A percentile compares a stretch with the other conserved stretches of the same genome.
phyloP scores from a whole-genome alignment of 441 rosid species.

The Aleurites moluccanus region DNA sequence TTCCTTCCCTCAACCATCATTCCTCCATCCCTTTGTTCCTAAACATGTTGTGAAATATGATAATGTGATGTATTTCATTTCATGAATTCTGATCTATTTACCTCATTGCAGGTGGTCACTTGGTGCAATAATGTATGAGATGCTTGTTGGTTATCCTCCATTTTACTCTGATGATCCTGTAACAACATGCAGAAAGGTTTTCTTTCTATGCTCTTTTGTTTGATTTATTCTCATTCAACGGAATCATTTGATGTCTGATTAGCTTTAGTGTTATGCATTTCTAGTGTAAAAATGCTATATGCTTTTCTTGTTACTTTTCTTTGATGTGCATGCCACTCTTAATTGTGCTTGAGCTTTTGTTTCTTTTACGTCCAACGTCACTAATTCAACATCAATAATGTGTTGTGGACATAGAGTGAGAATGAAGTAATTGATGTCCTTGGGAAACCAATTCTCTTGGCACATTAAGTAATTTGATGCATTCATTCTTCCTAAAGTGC shows the following conservation, averaged over 20 bases:
- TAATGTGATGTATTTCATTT: constrained; percentile 10
- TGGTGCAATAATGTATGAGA: constrained; percentile 97
- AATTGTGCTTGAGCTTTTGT: background rate
- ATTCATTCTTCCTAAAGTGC: background rate
- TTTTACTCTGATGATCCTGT: constrained; percentile 93
- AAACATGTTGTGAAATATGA: background rate
- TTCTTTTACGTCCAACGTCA: background rate
- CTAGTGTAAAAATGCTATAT: constrained; percentile 1
- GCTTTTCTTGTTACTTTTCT: background rate
- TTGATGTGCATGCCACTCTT: background rate
- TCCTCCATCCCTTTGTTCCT: background rate
- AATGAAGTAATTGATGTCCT: background rate
- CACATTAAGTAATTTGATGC: constrained; percentile 1
- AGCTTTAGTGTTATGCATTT: background rate
- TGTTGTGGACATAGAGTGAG: background rate
- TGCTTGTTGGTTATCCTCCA: constrained; percentile 99
- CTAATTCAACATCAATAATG: background rate
- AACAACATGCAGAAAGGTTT: constrained; percentile 94
- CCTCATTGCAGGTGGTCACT: constrained; percentile 85
- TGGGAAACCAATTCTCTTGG: background rate
- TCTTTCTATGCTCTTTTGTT: background rate
- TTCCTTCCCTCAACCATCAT: background rate
- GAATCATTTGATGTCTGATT: background rate
- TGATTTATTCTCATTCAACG: constrained; percentile 1
- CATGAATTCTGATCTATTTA: constrained; percentile 20